phyloP scores from a whole-genome alignment of 1,139 yeast species.

The Yamadazyma diddensiae region DNA sequence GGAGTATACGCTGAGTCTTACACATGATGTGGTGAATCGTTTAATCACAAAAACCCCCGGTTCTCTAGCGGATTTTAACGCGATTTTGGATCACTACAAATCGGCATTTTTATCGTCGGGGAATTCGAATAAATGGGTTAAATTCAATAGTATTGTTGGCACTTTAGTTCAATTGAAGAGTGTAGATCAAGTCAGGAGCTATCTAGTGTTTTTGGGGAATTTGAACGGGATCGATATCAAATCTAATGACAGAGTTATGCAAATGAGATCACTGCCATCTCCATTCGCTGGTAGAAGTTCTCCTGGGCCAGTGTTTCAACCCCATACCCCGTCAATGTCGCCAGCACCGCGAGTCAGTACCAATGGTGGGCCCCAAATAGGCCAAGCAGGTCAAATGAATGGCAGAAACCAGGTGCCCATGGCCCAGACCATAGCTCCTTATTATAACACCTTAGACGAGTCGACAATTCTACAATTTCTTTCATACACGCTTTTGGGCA shows the following conservation, averaged over 20 bases:
- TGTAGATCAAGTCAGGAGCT: constrained; percentile 34
- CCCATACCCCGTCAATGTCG: too few relatives aligned
- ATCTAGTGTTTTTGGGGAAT: constrained; percentile 32
- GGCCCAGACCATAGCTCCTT: constrained; percentile 25
- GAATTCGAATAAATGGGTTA: constrained; percentile 27
- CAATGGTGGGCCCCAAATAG: too few relatives aligned
- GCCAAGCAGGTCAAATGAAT: too few relatives aligned
- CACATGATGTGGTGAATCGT: constrained; percentile 24
- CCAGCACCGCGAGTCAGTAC: too few relatives aligned
- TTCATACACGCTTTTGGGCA: constrained; percentile 69
- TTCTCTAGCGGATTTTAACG: constrained; percentile 14
- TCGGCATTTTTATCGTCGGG: constrained; percentile 25
- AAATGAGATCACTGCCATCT: constrained; percentile 5
- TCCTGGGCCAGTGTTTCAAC: too few relatives aligned
- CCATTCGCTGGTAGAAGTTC: too few relatives aligned
- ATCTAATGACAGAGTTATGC: constrained; percentile 1
- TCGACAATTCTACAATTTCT: constrained; percentile 53
- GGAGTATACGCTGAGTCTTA: constrained; percentile 35
- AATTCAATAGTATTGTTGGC: constrained; percentile 31
- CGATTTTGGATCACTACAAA: constrained; percentile 23
- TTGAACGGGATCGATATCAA: constrained; percentile 13
- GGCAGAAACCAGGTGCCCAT: too few relatives aligned
- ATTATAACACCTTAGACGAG: constrained; percentile 42
- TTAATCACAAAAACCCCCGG: constrained; percentile 4
- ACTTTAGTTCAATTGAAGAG: constrained; percentile 26